Conservation (phyloP, 352 stramenopile genomes). For the Blastocystis sp. region DNA sequence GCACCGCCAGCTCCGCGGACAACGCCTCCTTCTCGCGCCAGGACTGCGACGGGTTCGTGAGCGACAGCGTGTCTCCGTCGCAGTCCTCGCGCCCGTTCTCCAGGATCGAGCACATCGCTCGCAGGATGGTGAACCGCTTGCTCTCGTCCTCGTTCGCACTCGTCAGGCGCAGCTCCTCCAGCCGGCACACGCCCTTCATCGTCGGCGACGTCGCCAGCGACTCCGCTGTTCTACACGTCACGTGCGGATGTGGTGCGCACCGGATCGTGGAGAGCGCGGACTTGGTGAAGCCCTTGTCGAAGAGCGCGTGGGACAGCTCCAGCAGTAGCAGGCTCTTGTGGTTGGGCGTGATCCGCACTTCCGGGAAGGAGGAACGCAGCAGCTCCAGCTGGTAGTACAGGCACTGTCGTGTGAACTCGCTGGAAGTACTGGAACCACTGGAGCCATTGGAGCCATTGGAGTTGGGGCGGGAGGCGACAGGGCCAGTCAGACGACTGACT, state of each 20-base stretch:
- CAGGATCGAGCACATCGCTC: slow-evolving; percentile 25
- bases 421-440: not conserved
- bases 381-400: slow-evolving; percentile 56
- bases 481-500: not conserved
- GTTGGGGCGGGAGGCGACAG: not conserved
- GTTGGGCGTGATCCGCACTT: not conserved
- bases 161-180: slow-evolving; percentile 51
- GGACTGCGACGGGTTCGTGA: not conserved
- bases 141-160: slow-evolving; percentile 58
- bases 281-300: slow-evolving; percentile 23
- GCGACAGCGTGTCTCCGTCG: not conserved
- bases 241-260: not conserved
- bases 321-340: slow-evolving; percentile 25
- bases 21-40: not conserved
- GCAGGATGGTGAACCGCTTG: slow-evolving; percentile 29
- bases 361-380: not conserved
- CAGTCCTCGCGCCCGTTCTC: slow-evolving; percentile 6
- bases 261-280: slow-evolving; percentile 30
- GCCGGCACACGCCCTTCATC: slow-evolving; percentile 5
- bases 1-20: not conserved
- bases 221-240: slow-evolving; percentile 14
- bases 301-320: slow-evolving; percentile 11
- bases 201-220: not conserved
- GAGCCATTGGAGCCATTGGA: too few relatives aligned
- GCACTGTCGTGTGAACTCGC: not conserved